Conservation (phyloP, 2,329 filamentous ascomycete genomes). For the Gliomastix tumulicola region DNA sequence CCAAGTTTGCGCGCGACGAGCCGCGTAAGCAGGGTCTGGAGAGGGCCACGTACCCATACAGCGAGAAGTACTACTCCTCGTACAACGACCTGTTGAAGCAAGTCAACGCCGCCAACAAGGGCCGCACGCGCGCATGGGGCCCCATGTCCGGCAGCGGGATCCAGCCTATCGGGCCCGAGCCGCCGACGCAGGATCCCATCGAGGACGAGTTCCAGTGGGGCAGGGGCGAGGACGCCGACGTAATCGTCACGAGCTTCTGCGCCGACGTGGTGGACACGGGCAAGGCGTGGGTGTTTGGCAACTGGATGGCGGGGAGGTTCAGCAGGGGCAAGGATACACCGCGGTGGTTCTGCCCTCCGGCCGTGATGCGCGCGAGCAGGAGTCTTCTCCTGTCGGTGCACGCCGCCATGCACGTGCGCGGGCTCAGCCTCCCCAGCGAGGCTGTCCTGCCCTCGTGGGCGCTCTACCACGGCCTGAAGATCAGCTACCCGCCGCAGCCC, state of each 20-base stretch:
- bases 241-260: slow-evolving; percentile 19
- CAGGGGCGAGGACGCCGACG: slow-evolving; percentile 24
- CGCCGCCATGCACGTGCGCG: slow-evolving; percentile 18
- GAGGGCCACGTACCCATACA: slow-evolving; percentile 47
- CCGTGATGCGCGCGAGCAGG: slow-evolving; percentile 22
- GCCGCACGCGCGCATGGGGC: slow-evolving; percentile 19
- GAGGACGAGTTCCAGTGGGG: slow-evolving; percentile 20
- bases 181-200: slow-evolving; percentile 13
- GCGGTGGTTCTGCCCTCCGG: slow-evolving; percentile 26
- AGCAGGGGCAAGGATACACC: slow-evolving; percentile 12
- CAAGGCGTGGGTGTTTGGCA: slow-evolving; percentile 20
- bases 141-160: slow-evolving; percentile 18
- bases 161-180: slow-evolving; percentile 18
- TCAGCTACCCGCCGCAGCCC: slow-evolving; percentile 26
- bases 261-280: slow-evolving; percentile 14
- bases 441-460: slow-evolving; percentile 25
- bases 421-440: slow-evolving; percentile 22
- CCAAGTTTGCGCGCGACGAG: slow-evolving; percentile 38
- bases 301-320: slow-evolving; percentile 20
- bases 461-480: slow-evolving; percentile 28
- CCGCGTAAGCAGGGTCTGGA: slow-evolving; percentile 54
- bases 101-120: slow-evolving; percentile 14
- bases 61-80: slow-evolving; percentile 41
- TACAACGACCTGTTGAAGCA: slow-evolving; percentile 32
- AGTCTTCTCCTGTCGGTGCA: slow-evolving; percentile 21